A percentile compares a stretch with the other conserved stretches of the same genome.
phyloP scores from a whole-genome alignment of 306 rosid species.

The Castanea mollissima region DNA sequence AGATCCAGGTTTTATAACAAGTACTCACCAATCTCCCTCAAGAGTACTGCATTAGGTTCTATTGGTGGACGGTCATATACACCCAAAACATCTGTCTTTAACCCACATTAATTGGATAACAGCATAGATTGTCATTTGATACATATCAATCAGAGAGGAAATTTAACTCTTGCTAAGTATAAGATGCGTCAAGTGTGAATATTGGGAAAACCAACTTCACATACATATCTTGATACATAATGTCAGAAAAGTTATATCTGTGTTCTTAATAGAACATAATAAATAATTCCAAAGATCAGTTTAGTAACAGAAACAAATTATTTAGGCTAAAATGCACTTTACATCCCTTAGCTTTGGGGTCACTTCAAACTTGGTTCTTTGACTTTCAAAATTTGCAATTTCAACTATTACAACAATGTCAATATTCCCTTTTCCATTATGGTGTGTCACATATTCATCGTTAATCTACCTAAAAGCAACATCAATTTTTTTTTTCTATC shows the following conservation, averaged over 20 bases:
- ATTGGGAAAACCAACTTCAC: conserved; percentile 1
- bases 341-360: too few species aligned
- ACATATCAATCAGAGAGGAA: neutral
- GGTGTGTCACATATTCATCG: too few species aligned
- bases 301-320: neutral
- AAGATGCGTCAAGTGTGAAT: conserved; percentile 7
- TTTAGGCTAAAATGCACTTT: neutral
- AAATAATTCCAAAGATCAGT: neutral
- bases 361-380: too few species aligned
- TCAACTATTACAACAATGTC: neutral
- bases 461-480: too few species aligned
- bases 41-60: conserved; percentile 65
- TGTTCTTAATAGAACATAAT: neutral
- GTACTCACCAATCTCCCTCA: conserved; percentile 74
- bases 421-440: too few species aligned
- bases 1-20: conserved; percentile 16
- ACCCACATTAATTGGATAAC: conserved; percentile 41
- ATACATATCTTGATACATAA: neutral
- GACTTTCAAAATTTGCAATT: too few species aligned
- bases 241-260: neutral
- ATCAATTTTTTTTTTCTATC: neutral
- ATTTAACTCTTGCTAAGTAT: neutral
- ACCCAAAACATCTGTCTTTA: conserved; percentile 85
- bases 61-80: conserved; percentile 91
- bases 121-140: conserved; percentile 17